phyloP scores from a whole-genome alignment of 1,284 basidiomycete species.

The Ustanciosporium gigantosporum region DNA sequence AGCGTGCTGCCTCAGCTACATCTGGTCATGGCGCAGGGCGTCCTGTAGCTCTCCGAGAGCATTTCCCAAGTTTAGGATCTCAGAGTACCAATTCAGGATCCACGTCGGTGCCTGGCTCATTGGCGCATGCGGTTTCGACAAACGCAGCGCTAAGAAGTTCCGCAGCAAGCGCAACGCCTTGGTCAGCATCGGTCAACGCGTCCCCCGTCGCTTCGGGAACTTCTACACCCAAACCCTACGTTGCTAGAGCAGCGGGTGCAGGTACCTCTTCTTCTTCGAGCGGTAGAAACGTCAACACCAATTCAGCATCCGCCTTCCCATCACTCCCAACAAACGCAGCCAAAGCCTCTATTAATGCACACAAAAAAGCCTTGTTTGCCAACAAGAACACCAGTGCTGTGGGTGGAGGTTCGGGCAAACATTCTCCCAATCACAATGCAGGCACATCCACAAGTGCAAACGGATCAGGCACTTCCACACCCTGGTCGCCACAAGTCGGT shows the following conservation, averaged over 20 bases:
- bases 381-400: no score
- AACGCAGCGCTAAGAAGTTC: conserved; percentile 5
- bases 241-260: conserved; percentile 6
- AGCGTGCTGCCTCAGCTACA: conserved; percentile 69
- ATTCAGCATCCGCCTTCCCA: conserved; percentile 34
- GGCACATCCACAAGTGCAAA: neutral
- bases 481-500: conserved; percentile 7
- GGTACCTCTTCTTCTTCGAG: neutral
- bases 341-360: conserved; percentile 36
- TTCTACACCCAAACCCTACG: conserved; percentile 15
- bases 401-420: neutral
- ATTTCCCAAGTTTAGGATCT: conserved; percentile 44
- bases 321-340: conserved; percentile 44
- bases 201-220: neutral
- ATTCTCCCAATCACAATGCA: neutral
- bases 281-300: conserved; percentile 14
- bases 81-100: conserved; percentile 1
- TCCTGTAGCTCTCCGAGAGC: conserved; percentile 22
- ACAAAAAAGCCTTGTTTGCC: conserved; percentile 49
- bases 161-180: conserved; percentile 3
- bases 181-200: conserved; percentile 6
- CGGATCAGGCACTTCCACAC: conserved; percentile 10
- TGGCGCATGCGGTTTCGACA: conserved; percentile 34
- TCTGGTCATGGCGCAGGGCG: conserved; percentile 24
- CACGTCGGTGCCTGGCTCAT: conserved; percentile 40